Evolutionary conservation across 2,329 filamentous ascomycete species (phyloP).

Genomic region (Ceratocystis ficicola): DNA sequence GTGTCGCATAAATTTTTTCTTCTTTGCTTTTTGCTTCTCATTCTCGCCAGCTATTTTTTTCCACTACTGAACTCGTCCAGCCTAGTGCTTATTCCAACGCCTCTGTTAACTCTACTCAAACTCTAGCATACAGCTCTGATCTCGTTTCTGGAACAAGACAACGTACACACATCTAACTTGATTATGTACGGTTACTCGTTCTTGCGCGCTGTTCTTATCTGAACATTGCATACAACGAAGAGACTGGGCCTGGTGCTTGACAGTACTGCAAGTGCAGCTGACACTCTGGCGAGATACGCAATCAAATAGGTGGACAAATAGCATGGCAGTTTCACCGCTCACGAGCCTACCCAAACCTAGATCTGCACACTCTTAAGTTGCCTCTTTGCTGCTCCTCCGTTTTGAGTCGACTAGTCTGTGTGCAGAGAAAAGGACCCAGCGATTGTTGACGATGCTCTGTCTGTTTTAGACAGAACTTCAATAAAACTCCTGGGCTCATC

Average conservation of each 20-base stretch:
- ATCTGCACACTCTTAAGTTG: constrained; percentile 95
- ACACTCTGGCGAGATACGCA: neutral
- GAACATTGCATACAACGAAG: neutral
- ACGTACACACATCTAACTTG: neutral
- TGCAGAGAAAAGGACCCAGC: constrained; percentile 61
- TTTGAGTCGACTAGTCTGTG: constrained; percentile 92
- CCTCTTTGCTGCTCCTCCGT: constrained; percentile 62
- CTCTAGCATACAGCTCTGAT: neutral
- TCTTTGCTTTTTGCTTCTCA: neutral
- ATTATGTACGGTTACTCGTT: neutral
- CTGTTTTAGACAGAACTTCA: constrained; percentile 40
- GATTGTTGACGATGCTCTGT: constrained; percentile 32
- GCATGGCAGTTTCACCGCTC: too few species aligned
- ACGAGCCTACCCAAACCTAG: neutral
- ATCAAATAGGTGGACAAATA: neutral
- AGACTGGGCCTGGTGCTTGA: neutral
- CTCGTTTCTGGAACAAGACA: neutral
- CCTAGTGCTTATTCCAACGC: neutral
- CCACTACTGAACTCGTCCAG: neutral
- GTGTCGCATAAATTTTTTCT: constrained; percentile 8
- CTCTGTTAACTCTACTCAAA: neutral
- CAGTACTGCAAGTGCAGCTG: constrained; percentile 3
- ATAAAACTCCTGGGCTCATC: constrained; percentile 23
- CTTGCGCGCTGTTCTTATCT: neutral
- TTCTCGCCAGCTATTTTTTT: neutral